These are phyloP conservation scores for Leccinum pallidistipes DNA, from an alignment of 1,284 basidiomycete genomes.

Conservation along the genomic window DNA sequence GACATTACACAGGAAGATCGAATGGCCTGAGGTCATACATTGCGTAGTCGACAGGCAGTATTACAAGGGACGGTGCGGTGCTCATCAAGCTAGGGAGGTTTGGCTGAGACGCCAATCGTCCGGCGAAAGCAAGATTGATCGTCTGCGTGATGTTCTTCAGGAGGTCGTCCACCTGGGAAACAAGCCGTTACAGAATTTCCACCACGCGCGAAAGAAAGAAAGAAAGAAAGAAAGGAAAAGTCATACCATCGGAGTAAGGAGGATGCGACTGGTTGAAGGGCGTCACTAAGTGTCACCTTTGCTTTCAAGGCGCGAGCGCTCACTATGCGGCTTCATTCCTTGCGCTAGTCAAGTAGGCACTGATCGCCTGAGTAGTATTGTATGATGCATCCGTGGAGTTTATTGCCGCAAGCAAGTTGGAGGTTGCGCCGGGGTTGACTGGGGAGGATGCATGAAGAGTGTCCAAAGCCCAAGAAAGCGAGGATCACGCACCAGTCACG, in stretches of 20 bases:
- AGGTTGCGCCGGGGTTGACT: conserved; percentile 43
- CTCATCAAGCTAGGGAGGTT: conserved; percentile 41
- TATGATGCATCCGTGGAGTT: conserved; percentile 33
- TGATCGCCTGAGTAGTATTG: conserved; percentile 38
- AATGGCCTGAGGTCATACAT: conserved; percentile 66
- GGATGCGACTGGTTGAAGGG: conserved; percentile 19
- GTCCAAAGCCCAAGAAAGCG: not conserved
- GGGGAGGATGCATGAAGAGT: not conserved
- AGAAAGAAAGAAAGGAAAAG: not conserved
- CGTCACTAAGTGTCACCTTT: conserved; percentile 6
- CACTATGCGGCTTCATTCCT: conserved; percentile 52
- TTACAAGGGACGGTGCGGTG: conserved; percentile 59
- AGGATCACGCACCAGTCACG: conserved; percentile 38
- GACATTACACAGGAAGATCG: conserved; percentile 55
- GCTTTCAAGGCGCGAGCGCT: conserved; percentile 8
- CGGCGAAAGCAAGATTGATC: conserved; percentile 40
- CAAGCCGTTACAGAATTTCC: not conserved
- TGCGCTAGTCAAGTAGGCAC: conserved; percentile 35
- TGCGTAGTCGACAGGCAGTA: conserved; percentile 50
- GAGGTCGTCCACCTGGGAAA: conserved; percentile 16
- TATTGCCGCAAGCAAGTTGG: conserved; percentile 34
- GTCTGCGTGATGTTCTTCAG: conserved; percentile 27
- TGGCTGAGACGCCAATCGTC: conserved; percentile 35
- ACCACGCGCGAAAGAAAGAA: not conserved
- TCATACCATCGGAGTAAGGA: conserved; percentile 27